phyloP scores from a whole-genome alignment of 208 protist species.

The Naegleria lovaniensis region DNA sequence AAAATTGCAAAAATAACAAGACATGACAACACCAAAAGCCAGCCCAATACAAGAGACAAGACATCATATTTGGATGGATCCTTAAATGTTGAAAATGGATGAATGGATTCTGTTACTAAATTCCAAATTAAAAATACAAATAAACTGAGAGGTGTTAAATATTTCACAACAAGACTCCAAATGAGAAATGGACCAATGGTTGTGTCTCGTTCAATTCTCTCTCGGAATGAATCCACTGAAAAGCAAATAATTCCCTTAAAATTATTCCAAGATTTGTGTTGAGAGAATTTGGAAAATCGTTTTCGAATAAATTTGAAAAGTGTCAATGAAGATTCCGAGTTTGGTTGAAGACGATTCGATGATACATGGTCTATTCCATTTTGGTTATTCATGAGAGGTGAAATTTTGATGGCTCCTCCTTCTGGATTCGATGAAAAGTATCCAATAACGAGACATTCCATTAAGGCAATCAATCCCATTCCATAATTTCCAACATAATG shows the following conservation, averaged over 20 bases:
- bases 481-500: slow-evolving; percentile 6
- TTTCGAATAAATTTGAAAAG: background rate
- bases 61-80: background rate
- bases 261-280: background rate
- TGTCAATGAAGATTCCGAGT: background rate
- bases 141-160: background rate
- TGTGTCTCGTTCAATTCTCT: background rate
- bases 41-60: background rate
- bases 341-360: background rate
- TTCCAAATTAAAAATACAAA: background rate
- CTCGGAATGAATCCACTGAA: background rate
- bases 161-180: background rate
- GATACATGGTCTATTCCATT: no score
- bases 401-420: background rate
- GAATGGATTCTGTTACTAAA: background rate
- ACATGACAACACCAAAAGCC: background rate
- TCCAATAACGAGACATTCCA: background rate
- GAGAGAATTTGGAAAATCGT: background rate
- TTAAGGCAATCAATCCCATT: background rate
- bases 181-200: background rate
- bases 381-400: no score
- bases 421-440: background rate
- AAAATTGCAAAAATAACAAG: background rate
- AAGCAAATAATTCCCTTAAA: background rate
- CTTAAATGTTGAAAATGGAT: background rate